Evolutionary conservation across 208 protist genomes (phyloP), one percentile per base, ranked within the genome.

Genomic region (Trypanosoma mega): DNA sequence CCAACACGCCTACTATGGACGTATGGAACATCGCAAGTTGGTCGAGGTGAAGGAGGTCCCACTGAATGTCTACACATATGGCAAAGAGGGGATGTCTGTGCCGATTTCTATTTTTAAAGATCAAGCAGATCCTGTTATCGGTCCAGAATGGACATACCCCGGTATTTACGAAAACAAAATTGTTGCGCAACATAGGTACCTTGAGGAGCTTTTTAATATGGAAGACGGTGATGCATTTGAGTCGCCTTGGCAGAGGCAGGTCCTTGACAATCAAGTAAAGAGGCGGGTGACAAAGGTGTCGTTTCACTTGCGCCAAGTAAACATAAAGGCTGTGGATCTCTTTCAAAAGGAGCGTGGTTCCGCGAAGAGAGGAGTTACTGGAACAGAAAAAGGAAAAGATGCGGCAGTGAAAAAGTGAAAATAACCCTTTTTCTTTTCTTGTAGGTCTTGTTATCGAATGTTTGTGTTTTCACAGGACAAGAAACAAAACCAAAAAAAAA

Each of bases 161-260:
- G 90, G 90, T 16, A 96, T 96, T 48, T 96, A 90, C 61, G 90
- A 96, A 51, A 96, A 93, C 73, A 96, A 96, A 58, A 81, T 93
- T 23, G 86, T 74, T 1, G 76, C 83, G 0, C 86, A 92, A 67
- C 86, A 88, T 14, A 87, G 80, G 80, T 92, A 85, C 62, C 72
- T 72, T 27, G 77, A 93, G 54, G 87, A 96, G 52, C 77, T 96
- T 43, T 92, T 96, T 60, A 69, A 91, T 16, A 80, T 78, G 0
- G 87, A 93, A 57, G 74, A 66, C 26, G 63, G 62, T 2, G 72
- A 72, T 60, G 63, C 56, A 11, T 95, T 93, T 60, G 84, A 92
- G 45, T 90, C 83, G 26, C 83, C 82, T 56, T 95, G 89, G 85
- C 84, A 88, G 55, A 63, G 53, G 26, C 76, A 92, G 50, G 76